Conservation (phyloP, 495 filamentous ascomycete species). For the Penicillium ucsense region DNA sequence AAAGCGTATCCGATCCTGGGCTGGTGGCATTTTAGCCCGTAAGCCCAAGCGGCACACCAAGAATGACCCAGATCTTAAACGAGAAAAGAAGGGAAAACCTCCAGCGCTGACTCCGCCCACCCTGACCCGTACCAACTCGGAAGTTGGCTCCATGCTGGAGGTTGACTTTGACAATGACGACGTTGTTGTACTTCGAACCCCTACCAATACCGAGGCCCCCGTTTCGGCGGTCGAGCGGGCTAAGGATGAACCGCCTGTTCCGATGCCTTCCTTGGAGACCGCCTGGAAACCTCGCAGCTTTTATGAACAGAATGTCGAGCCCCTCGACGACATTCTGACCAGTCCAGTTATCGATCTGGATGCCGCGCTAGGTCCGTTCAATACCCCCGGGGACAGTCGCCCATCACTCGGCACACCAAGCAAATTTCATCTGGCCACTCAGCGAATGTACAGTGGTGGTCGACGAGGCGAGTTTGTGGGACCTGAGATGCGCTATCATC, state of each 20-base stretch:
- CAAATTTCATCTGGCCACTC: constrained; percentile 51
- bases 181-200: constrained; percentile 39
- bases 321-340: constrained; percentile 45
- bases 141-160: constrained; percentile 33
- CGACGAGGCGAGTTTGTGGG: constrained; percentile 60
- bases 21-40: constrained; percentile 58
- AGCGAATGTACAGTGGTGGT: constrained; percentile 84
- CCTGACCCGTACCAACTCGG: constrained; percentile 34
- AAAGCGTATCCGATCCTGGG: constrained; percentile 75
- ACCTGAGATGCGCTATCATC: constrained; percentile 81
- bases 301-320: constrained; percentile 26
- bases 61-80: constrained; percentile 25
- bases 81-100: constrained; percentile 5
- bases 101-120: constrained; percentile 28
- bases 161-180: constrained; percentile 47
- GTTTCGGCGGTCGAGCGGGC: constrained; percentile 11
- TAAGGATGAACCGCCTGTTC: constrained; percentile 17
- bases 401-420: constrained; percentile 39
- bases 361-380: constrained; percentile 89
- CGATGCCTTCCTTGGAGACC: constrained; percentile 22
- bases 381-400: constrained; percentile 53
- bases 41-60: constrained; percentile 43
- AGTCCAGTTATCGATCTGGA: constrained; percentile 85
- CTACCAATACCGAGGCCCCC: constrained; percentile 27
- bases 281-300: constrained; percentile 42